Percentiles rank a stretch among this genome's conserved stretches.
These are phyloP conservation scores for Phytophthora chlamydospora DNA, from an alignment of 352 stramenopile species.

Conservation along the genomic window DNA sequence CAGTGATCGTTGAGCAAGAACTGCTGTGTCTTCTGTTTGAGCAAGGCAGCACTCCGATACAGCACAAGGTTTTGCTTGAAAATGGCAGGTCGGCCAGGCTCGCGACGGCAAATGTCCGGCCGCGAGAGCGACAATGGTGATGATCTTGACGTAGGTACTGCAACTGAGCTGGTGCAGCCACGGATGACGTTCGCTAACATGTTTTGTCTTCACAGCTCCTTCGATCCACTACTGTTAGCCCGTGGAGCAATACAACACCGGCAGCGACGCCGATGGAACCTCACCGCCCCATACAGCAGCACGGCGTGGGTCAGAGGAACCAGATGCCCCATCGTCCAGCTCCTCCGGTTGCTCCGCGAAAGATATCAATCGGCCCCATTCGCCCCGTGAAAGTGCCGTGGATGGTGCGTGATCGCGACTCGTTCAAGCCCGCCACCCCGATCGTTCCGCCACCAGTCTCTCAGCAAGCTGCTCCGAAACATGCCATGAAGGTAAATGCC, in stretches of 20 bases:
- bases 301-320: slow-evolving; percentile 1
- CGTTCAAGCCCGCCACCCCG: slow-evolving; percentile 4
- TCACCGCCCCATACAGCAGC: slow-evolving; percentile 14
- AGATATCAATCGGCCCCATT: slow-evolving; percentile 29
- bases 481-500: slow-evolving; percentile 20
- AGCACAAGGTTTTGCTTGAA: background rate
- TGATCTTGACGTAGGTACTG: slow-evolving; percentile 19
- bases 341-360: slow-evolving; percentile 14
- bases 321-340: slow-evolving; percentile 8
- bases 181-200: too few relatives aligned
- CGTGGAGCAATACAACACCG: slow-evolving; percentile 28
- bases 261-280: slow-evolving; percentile 24
- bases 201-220: slow-evolving; percentile 7
- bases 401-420: slow-evolving; percentile 2
- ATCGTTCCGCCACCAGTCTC: slow-evolving; percentile 8
- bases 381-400: slow-evolving; percentile 31
- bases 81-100: slow-evolving; percentile 22
- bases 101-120: slow-evolving; percentile 15
- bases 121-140: slow-evolving; percentile 17
- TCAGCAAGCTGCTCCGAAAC: slow-evolving; percentile 8
- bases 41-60: too few relatives aligned
- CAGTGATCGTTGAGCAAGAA: too few relatives aligned
- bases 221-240: slow-evolving; percentile 23
- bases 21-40: too few relatives aligned
- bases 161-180: background rate